Evolutionary conservation across 768 basidiomycete species (phyloP), one percentile per base, ranked within the genome.

Genomic region (Gloeophyllum trabeum): DNA sequence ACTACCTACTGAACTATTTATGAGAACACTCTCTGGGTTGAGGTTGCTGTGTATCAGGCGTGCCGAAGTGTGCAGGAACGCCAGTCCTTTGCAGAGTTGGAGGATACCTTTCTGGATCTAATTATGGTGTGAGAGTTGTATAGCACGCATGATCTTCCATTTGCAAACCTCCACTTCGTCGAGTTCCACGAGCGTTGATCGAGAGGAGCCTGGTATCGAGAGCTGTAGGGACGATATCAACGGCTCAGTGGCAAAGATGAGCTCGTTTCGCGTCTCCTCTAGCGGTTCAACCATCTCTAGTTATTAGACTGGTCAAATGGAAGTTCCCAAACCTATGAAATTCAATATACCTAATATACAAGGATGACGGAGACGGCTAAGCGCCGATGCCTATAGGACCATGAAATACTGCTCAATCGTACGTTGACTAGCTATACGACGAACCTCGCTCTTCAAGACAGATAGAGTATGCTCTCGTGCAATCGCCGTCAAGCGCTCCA

Each of bases 271-370:
- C 0, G 92, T 85, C 61, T 99, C 94, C 56, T 97, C 92, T 36
- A 96, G 64, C 20, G 96, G 94, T 61, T 99, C 96, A 22, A 94
- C 92, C 81, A 97, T 88, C 66, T 98, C 94, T 90, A 59, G 42
- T 35, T 19, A n/a, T n/a, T n/a, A n/a, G n/a, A n/a, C n/a, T n/a
- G n/a, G n/a, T n/a, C n/a, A n/a, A n/a, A n/a, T n/a, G n/a, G n/a
- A n/a, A n/a, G n/a, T n/a, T n/a, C n/a, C n/a, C n/a, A n/a, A n/a
- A n/a, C n/a, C n/a, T n/a, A n/a, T n/a, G 28, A 32, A 32, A 10
- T 32, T 32, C 28, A 16, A 32, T 64, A 43, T 53, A 88, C 87
- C 88, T 44, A 99, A 71, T 39, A 99, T 79, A 46, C 86, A 93
- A 3, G 96, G 96, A 63, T 98, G 94, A 24, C 96, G 73, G 35